These are phyloP conservation scores for Cystobasidium slooffiae DNA, from an alignment of 1,284 basidiomycete genomes.

Conservation along the genomic window DNA sequence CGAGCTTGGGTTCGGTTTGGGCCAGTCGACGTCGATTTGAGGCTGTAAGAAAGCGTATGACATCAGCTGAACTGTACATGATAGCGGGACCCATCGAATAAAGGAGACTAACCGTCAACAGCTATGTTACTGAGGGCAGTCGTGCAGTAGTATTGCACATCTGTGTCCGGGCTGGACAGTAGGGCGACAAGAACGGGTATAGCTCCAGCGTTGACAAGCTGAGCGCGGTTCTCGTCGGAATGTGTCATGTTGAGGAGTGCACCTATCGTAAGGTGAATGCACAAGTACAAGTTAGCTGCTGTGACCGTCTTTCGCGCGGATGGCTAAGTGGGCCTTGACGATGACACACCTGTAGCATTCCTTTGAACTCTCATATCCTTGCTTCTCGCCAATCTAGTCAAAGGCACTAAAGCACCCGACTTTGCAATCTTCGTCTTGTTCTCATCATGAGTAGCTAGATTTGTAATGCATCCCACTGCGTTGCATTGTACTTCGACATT, in stretches of 20 bases:
- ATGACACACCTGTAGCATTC: conserved; percentile 72
- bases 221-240: conserved; percentile 95
- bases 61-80: conserved; percentile 12
- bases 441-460: conserved; percentile 98
- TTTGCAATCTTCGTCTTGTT: conserved; percentile 99
- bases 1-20: conserved; percentile 90
- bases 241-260: conserved; percentile 99
- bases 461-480: conserved; percentile 99
- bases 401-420: conserved; percentile 93
- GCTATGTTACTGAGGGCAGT: conserved; percentile 98
- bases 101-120: conserved; percentile 73
- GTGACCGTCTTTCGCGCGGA: background rate
- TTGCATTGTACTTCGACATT: conserved; percentile 99
- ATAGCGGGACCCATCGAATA: background rate
- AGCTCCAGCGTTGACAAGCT: conserved; percentile 97
- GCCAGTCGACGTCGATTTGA: conserved; percentile 94
- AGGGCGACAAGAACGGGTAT: conserved; percentile 96
- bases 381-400: conserved; percentile 92
- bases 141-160: conserved; percentile 99
- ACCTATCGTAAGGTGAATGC: conserved; percentile 59
- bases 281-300: background rate
- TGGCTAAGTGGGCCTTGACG: too few species aligned
- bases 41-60: conserved; percentile 59
- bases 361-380: conserved; percentile 99
- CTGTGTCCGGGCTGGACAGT: conserved; percentile 94